phyloP scores from a whole-genome alignment of 2,329 filamentous ascomycete species.

The Sclerotinia nivalis region DNA sequence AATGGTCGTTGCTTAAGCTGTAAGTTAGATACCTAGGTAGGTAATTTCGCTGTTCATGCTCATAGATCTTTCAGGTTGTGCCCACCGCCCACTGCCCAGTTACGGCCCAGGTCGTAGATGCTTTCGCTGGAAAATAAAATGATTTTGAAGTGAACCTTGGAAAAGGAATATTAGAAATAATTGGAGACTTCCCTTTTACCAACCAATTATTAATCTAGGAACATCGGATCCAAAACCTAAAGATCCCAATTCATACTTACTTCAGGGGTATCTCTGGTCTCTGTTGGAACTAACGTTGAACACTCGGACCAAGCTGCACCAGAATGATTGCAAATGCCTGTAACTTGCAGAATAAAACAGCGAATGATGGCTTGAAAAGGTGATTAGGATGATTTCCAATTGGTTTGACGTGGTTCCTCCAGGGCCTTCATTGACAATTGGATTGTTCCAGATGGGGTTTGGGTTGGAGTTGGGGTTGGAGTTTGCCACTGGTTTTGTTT shows the following conservation, averaged over 20 bases:
- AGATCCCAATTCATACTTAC: not conserved
- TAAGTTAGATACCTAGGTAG: not conserved
- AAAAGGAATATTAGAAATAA: slow-evolving; percentile 6
- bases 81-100: not conserved
- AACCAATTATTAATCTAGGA: not conserved
- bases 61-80: not conserved
- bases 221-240: not conserved
- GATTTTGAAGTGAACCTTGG: slow-evolving; percentile 5
- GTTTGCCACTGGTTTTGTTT: not conserved
- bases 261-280: slow-evolving; percentile 5
- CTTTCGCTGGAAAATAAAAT: not conserved
- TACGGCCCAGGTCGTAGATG: too few relatives aligned
- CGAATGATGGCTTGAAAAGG: not conserved
- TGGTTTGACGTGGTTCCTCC: not conserved
- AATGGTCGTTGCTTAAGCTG: slow-evolving; percentile 1
- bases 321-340: slow-evolving; percentile 12
- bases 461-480: too few relatives aligned
- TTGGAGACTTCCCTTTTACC: not conserved
- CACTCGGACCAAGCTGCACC: slow-evolving; percentile 10
- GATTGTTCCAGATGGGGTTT: not conserved
- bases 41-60: not conserved
- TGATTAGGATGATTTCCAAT: not conserved
- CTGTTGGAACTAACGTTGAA: not conserved
- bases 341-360: not conserved
- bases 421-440: not conserved